These are phyloP conservation scores for Turnera subulata DNA, from an alignment of 345 rosid genomes.

Conservation along the genomic window DNA sequence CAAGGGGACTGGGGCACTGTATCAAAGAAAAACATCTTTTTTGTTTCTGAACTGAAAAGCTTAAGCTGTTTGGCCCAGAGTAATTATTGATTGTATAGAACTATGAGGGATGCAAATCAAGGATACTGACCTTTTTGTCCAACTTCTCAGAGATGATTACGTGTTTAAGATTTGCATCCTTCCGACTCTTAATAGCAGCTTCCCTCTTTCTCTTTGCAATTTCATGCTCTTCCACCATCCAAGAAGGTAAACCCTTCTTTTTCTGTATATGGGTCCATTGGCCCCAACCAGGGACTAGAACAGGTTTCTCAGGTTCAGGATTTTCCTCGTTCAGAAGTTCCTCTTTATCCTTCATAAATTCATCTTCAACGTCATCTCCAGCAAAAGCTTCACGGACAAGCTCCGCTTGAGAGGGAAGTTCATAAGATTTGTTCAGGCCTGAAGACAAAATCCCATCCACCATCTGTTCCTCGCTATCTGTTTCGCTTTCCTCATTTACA, in stretches of 20 bases:
- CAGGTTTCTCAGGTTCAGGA: constrained; percentile 81
- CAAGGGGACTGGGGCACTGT: too few relatives aligned
- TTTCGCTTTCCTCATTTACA: constrained; percentile 49
- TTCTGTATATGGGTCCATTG: constrained; percentile 74
- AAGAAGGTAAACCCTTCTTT: constrained; percentile 75
- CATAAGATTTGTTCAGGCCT: constrained; percentile 41
- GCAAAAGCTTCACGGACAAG: constrained; percentile 85
- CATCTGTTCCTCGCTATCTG: constrained; percentile 66
- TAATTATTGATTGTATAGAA: too few relatives aligned
- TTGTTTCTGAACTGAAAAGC: too few relatives aligned
- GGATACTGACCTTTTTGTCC: constrained; percentile 66
- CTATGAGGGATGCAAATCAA: constrained; percentile 1
- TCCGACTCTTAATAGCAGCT: constrained; percentile 69
- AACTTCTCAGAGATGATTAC: constrained; percentile 80
- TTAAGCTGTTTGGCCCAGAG: too few relatives aligned
- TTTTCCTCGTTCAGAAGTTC: constrained; percentile 64
- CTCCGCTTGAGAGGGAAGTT: constrained; percentile 88
- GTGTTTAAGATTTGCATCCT: constrained; percentile 73
- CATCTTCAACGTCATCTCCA: constrained; percentile 82
- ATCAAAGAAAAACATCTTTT: too few relatives aligned
- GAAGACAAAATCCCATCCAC: constrained; percentile 72
- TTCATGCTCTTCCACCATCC: constrained; percentile 78
- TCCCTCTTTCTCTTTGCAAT: constrained; percentile 61
- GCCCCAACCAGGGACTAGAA: constrained; percentile 87
- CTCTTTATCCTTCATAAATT: constrained; percentile 68